phyloP scores from a whole-genome alignment of 108 stramenopile species.

The Aurantiochytrium sp. region DNA sequence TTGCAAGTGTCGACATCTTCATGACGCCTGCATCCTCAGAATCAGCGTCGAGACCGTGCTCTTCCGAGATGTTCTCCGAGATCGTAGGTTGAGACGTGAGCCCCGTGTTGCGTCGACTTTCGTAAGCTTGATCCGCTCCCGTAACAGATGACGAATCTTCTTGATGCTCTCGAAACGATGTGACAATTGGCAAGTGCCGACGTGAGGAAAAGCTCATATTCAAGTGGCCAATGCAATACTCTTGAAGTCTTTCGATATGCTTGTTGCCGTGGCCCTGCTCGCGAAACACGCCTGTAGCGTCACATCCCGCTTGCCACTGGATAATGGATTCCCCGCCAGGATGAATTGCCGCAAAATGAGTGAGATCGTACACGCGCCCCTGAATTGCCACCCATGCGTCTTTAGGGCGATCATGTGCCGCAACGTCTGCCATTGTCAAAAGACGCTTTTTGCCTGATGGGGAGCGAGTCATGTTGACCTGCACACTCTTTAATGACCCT shows the following conservation, averaged over 20 bases:
- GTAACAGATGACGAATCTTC: background rate
- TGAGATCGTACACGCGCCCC: conserved; percentile 84
- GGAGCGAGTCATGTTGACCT: background rate
- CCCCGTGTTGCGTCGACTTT: too few species aligned
- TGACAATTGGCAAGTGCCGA: background rate
- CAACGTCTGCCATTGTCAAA: background rate
- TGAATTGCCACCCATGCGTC: background rate
- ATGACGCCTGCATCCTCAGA: too few species aligned
- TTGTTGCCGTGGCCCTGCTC: background rate
- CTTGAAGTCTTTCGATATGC: background rate
- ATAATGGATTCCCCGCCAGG: conserved; percentile 89
- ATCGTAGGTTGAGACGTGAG: too few species aligned
- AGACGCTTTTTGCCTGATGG: background rate
- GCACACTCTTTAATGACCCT: background rate
- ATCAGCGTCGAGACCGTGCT: too few species aligned
- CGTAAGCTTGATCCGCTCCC: too few species aligned
- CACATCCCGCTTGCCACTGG: conserved; percentile 75
- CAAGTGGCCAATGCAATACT: background rate
- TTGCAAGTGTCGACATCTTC: too few species aligned
- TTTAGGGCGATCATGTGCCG: background rate
- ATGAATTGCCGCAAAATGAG: conserved; percentile 87
- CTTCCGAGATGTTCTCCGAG: too few species aligned
- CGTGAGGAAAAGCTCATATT: background rate
- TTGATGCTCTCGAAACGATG: background rate
- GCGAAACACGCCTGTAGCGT: conserved; percentile 42